Evolutionary conservation across 2,329 filamentous ascomycete species (phyloP).

Genomic region (Helotiales sp.): DNA sequence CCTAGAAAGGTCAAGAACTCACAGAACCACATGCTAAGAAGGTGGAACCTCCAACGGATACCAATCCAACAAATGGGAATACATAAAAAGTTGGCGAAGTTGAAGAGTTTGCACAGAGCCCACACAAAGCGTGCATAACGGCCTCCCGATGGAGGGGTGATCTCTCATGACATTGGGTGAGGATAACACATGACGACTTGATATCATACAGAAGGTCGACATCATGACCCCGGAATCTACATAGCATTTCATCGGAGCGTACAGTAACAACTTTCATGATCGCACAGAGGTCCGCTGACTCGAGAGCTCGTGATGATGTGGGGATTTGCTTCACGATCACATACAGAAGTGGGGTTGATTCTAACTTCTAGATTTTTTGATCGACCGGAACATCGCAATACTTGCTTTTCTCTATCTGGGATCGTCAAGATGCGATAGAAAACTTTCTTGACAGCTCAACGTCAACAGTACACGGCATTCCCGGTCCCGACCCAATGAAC

Average conservation of each 20-base stretch:
- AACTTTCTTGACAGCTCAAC: neutral
- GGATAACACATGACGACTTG: neutral
- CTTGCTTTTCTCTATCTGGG: too few relatives aligned
- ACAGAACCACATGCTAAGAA: conserved; percentile 5
- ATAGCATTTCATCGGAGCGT: too few relatives aligned
- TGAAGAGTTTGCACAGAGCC: conserved; percentile 9
- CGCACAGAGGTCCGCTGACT: too few relatives aligned
- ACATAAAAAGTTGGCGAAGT: neutral
- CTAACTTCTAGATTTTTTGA: neutral
- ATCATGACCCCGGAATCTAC: too few relatives aligned
- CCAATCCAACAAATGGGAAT: neutral
- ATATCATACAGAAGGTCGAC: too few relatives aligned
- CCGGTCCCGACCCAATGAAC: neutral
- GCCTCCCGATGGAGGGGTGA: conserved; percentile 4
- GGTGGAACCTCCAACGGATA: neutral
- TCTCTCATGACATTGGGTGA: neutral
- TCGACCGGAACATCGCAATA: conserved; percentile 3
- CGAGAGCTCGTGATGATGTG: too few relatives aligned
- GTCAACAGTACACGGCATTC: neutral
- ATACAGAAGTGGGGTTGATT: too few relatives aligned
- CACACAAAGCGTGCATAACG: conserved; percentile 3
- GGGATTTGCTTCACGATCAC: too few relatives aligned
- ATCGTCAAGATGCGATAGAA: neutral
- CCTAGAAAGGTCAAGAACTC: conserved; percentile 2
- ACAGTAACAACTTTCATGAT: too few relatives aligned